Evolutionary conservation across 495 filamentous ascomycete species (phyloP).

Genomic region (Mycothermus thermophilus): DNA sequence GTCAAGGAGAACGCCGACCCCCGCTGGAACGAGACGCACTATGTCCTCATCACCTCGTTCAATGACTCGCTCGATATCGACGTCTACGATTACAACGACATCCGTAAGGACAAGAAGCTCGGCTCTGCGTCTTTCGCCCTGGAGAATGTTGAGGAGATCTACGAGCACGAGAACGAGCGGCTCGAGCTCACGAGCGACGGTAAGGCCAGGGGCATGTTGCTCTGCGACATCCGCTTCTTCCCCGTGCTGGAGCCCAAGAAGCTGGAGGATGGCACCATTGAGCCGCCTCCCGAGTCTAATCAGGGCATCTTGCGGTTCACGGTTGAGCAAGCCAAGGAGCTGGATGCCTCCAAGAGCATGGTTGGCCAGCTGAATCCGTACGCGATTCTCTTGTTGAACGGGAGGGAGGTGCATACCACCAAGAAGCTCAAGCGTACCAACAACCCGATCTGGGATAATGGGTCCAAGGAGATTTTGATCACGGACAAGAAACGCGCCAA

Average conservation of each 20-base stretch:
- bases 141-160: constrained; percentile 61
- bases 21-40: constrained; percentile 91
- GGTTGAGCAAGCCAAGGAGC: constrained; percentile 87
- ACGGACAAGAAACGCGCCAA: constrained; percentile 82
- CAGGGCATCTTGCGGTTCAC: constrained; percentile 89
- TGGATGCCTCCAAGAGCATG: constrained; percentile 80
- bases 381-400: constrained; percentile 72
- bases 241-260: constrained; percentile 65
- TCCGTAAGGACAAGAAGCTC: constrained; percentile 90
- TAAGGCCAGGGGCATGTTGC: constrained; percentile 63
- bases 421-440: constrained; percentile 92
- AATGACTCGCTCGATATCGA: constrained; percentile 72
- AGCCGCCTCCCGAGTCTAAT: constrained; percentile 74
- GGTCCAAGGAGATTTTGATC: constrained; percentile 81
- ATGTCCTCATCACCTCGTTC: constrained; percentile 81
- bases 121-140: constrained; percentile 72
- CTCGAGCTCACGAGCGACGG: constrained; percentile 77
- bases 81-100: constrained; percentile 87
- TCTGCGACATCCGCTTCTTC: constrained; percentile 85
- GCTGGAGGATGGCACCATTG: constrained; percentile 59
- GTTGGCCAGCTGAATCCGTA: constrained; percentile 86
- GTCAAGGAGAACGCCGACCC: constrained; percentile 74
- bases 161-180: constrained; percentile 67
- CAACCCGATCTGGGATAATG: constrained; percentile 85
- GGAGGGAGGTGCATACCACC: constrained; percentile 70